Evolutionary conservation across 495 filamentous ascomycete species (phyloP), one percentile per base, ranked within the genome.

Genomic region (Bacidia rubella): DNA sequence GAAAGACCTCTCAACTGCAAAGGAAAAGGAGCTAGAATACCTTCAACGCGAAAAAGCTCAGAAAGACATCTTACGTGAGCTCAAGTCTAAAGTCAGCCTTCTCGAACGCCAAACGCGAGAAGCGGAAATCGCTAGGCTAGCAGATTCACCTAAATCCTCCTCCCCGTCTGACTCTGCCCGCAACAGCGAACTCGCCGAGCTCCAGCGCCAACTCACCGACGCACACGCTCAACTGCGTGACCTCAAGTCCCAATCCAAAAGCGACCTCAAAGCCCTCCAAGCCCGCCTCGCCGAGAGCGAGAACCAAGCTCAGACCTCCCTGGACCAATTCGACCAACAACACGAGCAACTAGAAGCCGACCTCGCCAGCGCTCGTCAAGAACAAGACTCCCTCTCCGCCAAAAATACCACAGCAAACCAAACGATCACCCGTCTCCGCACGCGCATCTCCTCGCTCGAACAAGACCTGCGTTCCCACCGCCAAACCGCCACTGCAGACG

Each of bases 11-110:
- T 75, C 80, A 1, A 74, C 77, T 48, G 76, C 79, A 27, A 74
- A 80, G 11, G 76, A 76, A 53, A 81, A 80, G 26, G 82, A 86
- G 53, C 73, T 73, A 42, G 73, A 77, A 24, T 67, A 78, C 54
- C 64, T 82, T 9, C 74, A 82, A 60, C 78, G 79, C 10, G 83
- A 87, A 57, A 69, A 73, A 17, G 63, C 75, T 12, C 77, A 80
- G 38, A 82, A 80, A 53, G 66, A 66, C 21, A 71, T 65, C 10
- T 65, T 74, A 12, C 76, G 76, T 40, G 68, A 66, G 23, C 72
- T 77, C 51, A 76, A 79, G 55, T 70, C 68, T 21, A 74, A 75
- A 22, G 70, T 83, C 29, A 64, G 66, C 23, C 65, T 73, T 29
- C 68, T 86, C 3, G 79, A 85, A 56, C 66, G 65, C 23, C 71